These are phyloP conservation scores for Verticillium longisporum DNA, from an alignment of 2,329 filamentous ascomycete genomes.

Conservation along the genomic window DNA sequence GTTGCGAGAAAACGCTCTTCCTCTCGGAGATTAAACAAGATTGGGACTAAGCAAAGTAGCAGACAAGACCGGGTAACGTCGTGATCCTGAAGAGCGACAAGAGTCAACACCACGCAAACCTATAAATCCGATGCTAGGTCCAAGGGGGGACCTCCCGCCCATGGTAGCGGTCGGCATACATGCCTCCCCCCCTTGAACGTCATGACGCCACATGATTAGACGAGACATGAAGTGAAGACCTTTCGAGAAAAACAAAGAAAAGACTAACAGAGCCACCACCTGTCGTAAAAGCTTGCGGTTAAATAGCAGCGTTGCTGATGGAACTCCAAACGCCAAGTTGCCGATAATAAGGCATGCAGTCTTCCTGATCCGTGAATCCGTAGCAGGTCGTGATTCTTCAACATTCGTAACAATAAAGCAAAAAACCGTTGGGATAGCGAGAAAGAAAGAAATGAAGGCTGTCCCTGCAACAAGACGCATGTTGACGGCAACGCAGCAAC, in stretches of 20 bases:
- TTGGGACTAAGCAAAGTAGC: not conserved
- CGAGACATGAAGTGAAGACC: not conserved
- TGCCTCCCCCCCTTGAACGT: conserved; percentile 4
- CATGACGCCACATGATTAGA: not conserved
- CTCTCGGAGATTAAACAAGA: not conserved
- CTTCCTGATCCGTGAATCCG: conserved; percentile 12
- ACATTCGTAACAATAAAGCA: not conserved
- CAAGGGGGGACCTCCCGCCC: conserved; percentile 7
- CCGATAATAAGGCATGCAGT: conserved; percentile 10
- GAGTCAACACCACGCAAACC: conserved; percentile 1
- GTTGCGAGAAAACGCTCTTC: not conserved
- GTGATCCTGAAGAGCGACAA: not conserved
- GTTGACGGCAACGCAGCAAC: not conserved
- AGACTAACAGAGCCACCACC: not conserved
- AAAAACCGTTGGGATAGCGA: conserved; percentile 2
- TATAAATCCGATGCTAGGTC: not conserved
- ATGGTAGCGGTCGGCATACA: conserved; percentile 8
- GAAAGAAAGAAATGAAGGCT: conserved; percentile 1
- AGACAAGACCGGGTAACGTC: not conserved
- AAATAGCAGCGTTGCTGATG: not conserved
- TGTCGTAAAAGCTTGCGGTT: not conserved
- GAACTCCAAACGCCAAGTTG: conserved; percentile 12
- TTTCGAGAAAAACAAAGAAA: not conserved
- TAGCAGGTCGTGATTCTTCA: conserved; percentile 1
- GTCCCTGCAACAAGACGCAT: not conserved